Conservation (phyloP, 192 early-diverging fungal species). For the Lobosporangium transversale region DNA sequence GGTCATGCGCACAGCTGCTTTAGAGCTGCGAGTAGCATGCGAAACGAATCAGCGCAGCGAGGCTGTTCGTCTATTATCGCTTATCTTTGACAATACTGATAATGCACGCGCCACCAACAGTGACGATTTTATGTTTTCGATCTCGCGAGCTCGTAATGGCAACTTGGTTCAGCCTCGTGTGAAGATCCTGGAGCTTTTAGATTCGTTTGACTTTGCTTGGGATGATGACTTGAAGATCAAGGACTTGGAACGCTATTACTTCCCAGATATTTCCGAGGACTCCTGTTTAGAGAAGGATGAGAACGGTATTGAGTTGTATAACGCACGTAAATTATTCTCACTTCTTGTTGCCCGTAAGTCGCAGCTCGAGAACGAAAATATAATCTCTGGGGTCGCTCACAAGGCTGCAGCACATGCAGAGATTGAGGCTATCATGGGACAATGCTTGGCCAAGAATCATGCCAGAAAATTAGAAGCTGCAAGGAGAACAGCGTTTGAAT, state of each 20-base stretch:
- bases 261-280: conserved; percentile 57
- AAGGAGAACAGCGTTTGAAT: conserved; percentile 72
- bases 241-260: conserved; percentile 45
- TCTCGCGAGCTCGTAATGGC: conserved; percentile 16
- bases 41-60: conserved; percentile 52
- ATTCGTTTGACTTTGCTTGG: conserved; percentile 73
- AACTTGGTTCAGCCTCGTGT: conserved; percentile 67
- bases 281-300: conserved; percentile 63
- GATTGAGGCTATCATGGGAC: conserved; percentile 69
- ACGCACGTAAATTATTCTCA: conserved; percentile 74
- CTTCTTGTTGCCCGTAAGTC: conserved; percentile 62
- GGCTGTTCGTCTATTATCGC: conserved; percentile 43
- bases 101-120: conserved; percentile 24
- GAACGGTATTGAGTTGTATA: conserved; percentile 69
- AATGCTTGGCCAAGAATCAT: conserved; percentile 79
- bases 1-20: conserved; percentile 85
- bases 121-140: conserved; percentile 43
- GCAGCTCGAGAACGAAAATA: conserved; percentile 55
- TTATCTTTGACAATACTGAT: conserved; percentile 49
- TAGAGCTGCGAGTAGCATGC: conserved; percentile 79
- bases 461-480: conserved; percentile 74
- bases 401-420: conserved; percentile 61
- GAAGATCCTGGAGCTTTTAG: conserved; percentile 78
- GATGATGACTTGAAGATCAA: conserved; percentile 51
- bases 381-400: conserved; percentile 55